Evolutionary conservation across 495 filamentous ascomycete genomes (phyloP), one percentile per base, ranked within the genome.

Genomic region (Xylaria castorea): DNA sequence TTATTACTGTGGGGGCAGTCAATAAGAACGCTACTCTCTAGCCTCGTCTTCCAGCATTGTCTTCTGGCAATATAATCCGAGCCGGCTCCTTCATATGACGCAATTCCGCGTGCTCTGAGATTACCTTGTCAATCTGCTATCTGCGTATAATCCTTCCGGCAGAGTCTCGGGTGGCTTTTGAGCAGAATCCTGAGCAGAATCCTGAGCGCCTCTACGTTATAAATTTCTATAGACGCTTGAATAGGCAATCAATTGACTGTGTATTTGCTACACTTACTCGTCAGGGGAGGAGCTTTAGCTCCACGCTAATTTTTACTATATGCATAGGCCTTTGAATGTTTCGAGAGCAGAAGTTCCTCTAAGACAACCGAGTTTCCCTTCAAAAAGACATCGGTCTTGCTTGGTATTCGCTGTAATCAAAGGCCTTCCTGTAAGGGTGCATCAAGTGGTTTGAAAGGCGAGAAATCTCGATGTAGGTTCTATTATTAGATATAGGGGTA

Each of bases 401-500:
- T 55, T 27, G 11, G 22, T 36, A 34, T 34, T 36, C 32, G 30
- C 18, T n/a, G 20, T 11, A 32, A 20, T 58, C 14, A 20, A 34
- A 32, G 27, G 18, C 14, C 30, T 34, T 58, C 14, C 14, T 20
- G 32, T 18, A 20, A 34, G 48, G 5, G 50, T 14, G 8, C 30
- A 16, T 55, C 12, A 36, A 16, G 16, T n/a, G 9, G n/a, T 27
- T 34, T 6, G 32, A 60, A 60, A 20, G 14, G 27, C 3, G 2
- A 34, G 8, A 20, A 9, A 60, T 20, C 20, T 60, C 14, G 25
- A 57, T 32, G 30, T 18, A 2, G 12, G 25, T 0, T 55, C 51
- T 55, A 55, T 55, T 27, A 27, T 55, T 55, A 55, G 51, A 55
- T 30, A 27, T 27, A 55, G 51, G 51, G 51, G 51, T 55, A 55